Conservation (phyloP, 768 basidiomycete species). For the Mycena alexandri region DNA sequence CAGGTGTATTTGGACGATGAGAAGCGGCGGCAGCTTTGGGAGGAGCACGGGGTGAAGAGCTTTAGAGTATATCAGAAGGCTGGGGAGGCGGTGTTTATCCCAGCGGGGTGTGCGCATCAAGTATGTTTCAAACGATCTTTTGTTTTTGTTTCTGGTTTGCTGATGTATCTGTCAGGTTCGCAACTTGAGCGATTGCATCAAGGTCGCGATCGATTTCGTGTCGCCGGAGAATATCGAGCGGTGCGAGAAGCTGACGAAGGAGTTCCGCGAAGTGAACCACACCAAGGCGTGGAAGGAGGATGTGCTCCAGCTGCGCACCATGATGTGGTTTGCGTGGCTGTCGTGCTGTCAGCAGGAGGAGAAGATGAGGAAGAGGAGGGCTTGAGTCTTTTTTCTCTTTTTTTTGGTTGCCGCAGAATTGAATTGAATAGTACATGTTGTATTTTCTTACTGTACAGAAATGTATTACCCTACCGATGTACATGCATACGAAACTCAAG, state of each 20-base stretch:
- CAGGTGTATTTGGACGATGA: conserved; percentile 84
- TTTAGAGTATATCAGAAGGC: conserved; percentile 91
- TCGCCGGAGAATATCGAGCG: conserved; percentile 92
- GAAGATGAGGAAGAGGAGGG: conserved; percentile 1
- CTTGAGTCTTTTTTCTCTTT: conserved; percentile 1
- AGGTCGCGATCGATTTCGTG: conserved; percentile 95
- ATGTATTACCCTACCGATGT: no score
- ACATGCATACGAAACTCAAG: no score
- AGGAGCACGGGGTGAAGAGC: conserved; percentile 78
- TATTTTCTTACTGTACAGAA: no score
- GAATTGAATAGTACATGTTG: no score
- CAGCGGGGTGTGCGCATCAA: conserved; percentile 94
- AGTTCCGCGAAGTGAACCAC: conserved; percentile 93
- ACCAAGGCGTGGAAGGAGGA: conserved; percentile 94
- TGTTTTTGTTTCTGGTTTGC: background rate
- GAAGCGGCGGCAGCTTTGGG: conserved; percentile 75
- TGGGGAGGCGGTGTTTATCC: conserved; percentile 95
- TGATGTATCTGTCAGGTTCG: conserved; percentile 71
- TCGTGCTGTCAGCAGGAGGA: conserved; percentile 64
- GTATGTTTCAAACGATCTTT: conserved; percentile 51
- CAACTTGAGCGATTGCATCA: conserved; percentile 95
- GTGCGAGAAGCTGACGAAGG: conserved; percentile 87
- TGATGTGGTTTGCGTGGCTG: conserved; percentile 96
- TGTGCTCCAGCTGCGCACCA: conserved; percentile 88
- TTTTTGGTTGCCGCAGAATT: no score